These are phyloP conservation scores for Solanum dulcamara DNA, from an alignment of 257 asterid species.

Conservation along the genomic window DNA sequence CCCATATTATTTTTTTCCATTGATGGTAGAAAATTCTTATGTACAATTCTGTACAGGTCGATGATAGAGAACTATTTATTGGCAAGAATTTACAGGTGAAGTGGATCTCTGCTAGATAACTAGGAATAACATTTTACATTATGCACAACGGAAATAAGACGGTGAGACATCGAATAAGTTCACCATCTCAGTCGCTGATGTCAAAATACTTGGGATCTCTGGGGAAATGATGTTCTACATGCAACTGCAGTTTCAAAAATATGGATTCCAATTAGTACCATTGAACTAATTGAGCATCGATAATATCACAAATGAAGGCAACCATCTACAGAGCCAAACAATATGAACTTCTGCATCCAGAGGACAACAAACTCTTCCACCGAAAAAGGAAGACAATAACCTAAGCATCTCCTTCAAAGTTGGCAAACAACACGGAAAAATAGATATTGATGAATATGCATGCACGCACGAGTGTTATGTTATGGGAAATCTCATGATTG, in stretches of 20 bases:
- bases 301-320: background rate
- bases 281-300: background rate
- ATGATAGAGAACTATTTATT: slow-evolving; percentile 6
- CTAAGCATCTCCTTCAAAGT: background rate
- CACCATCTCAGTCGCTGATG: slow-evolving; percentile 29
- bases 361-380: background rate
- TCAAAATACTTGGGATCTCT: slow-evolving; percentile 77
- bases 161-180: slow-evolving; percentile 6
- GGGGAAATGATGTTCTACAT: slow-evolving; percentile 73
- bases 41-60: slow-evolving; percentile 4
- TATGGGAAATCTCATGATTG: background rate
- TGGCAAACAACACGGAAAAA: background rate
- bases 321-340: background rate
- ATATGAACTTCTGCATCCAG: background rate
- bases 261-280: background rate
- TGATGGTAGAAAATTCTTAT: background rate
- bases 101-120: too few relatives aligned
- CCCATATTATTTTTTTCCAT: background rate
- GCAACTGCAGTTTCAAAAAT: slow-evolving; percentile 53
- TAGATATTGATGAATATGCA: background rate
- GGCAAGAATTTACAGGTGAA: slow-evolving; percentile 30
- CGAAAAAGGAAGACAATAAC: background rate
- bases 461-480: background rate
- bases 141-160: slow-evolving; percentile 22
- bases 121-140: slow-evolving; percentile 18